Percentiles rank a stretch among this genome's conserved stretches.
Evolutionary conservation across 75 land plant species (phyloP).

Genomic region (Picea glauca): DNA sequence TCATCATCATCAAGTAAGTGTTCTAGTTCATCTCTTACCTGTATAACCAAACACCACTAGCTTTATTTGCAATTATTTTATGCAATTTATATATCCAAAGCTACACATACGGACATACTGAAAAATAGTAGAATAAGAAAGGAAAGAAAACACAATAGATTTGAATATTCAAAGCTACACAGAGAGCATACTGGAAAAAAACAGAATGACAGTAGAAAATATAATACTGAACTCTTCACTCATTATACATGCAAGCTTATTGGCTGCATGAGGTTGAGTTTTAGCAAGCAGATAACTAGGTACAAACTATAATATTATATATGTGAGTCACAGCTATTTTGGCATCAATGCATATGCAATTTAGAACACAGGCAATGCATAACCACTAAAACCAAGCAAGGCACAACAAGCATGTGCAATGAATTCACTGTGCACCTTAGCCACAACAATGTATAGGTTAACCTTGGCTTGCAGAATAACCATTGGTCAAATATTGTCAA

Average conservation of each 20-base stretch:
- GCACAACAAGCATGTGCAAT: not conserved
- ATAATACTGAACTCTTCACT: not conserved
- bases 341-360: not conserved
- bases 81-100: not conserved
- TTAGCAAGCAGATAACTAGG: not conserved
- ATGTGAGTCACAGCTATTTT: not conserved
- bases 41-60: conserved; percentile 5
- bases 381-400: not conserved
- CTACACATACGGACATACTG: not conserved
- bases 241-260: not conserved
- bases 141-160: not conserved
- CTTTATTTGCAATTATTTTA: not conserved
- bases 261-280: not conserved
- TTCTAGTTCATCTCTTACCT: conserved; percentile 89
- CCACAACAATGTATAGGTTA: too few relatives aligned
- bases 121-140: not conserved
- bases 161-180: not conserved
- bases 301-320: not conserved
- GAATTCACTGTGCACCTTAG: not conserved
- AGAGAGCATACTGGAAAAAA: not conserved
- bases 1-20: conserved; percentile 90
- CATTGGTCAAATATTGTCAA: too few relatives aligned
- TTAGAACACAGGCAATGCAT: not conserved
- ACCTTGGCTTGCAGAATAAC: too few relatives aligned
- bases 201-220: not conserved